Percentiles rank a stretch among this genome's conserved stretches.
Evolutionary conservation across 306 rosid species (phyloP).

Genomic region (Ammopiptanthus mongolicus): DNA sequence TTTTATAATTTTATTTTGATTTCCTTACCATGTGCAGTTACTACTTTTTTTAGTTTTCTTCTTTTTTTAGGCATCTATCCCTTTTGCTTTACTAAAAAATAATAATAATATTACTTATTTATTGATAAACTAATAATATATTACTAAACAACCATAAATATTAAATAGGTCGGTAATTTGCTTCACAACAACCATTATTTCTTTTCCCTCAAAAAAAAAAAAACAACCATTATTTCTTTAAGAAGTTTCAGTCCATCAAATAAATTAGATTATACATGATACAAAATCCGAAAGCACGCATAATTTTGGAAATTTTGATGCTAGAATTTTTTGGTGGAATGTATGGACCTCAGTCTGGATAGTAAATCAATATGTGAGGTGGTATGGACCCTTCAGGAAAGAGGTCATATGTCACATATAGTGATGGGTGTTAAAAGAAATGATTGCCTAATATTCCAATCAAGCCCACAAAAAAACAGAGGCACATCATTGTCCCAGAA

Average conservation of each 20-base stretch:
- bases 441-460: not conserved
- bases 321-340: not conserved
- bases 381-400: not conserved
- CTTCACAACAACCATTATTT: too few species aligned
- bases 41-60: too few species aligned
- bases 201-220: too few species aligned
- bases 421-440: not conserved
- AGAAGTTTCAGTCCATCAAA: not conserved
- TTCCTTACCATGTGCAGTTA: too few species aligned
- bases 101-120: too few species aligned
- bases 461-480: not conserved
- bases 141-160: too few species aligned
- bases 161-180: too few species aligned
- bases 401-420: not conserved
- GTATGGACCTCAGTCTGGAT: not conserved
- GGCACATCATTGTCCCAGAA: too few species aligned
- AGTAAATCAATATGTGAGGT: not conserved
- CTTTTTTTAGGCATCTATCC: too few species aligned
- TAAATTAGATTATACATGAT: not conserved
- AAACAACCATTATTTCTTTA: not conserved
- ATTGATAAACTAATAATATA: too few species aligned
- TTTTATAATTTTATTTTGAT: too few species aligned
- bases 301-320: slow-evolving; percentile 6
- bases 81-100: too few species aligned
- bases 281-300: not conserved